Evolutionary conservation across 257 asterid species (phyloP).

Genomic region (Thymus quinquecostatus): DNA sequence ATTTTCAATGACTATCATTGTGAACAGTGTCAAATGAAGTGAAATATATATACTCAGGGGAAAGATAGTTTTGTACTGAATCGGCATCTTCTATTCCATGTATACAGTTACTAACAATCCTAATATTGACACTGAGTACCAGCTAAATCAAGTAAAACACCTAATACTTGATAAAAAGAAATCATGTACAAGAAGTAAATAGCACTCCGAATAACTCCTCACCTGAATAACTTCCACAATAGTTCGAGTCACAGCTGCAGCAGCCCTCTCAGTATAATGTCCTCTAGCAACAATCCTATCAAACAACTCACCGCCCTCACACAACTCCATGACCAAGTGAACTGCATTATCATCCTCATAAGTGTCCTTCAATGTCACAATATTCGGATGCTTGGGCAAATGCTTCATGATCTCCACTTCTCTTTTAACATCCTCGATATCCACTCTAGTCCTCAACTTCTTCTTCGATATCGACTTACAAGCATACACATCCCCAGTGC

Average conservation of each 20-base stretch:
- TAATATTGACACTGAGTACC: slow-evolving; percentile 7
- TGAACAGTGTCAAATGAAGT: neutral
- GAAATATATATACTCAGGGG: neutral
- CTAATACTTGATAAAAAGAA: slow-evolving; percentile 5
- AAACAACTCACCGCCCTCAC: slow-evolving; percentile 74
- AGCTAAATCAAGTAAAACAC: neutral
- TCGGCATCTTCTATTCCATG: neutral
- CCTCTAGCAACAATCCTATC: slow-evolving; percentile 70
- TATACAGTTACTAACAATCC: neutral
- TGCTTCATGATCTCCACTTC: slow-evolving; percentile 72
- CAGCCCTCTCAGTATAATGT: slow-evolving; percentile 73
- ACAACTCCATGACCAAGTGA: slow-evolving; percentile 69
- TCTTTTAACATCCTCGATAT: slow-evolving; percentile 68
- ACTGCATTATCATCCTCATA: slow-evolving; percentile 66
- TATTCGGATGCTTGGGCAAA: slow-evolving; percentile 60
- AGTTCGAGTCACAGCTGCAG: slow-evolving; percentile 61
- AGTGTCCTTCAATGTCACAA: slow-evolving; percentile 59
- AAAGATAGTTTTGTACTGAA: neutral
- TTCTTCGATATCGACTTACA: slow-evolving; percentile 71
- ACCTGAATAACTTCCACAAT: slow-evolving; percentile 68
- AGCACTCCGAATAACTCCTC: slow-evolving; percentile 6
- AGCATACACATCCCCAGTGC: slow-evolving; percentile 46
- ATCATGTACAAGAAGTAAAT: neutral
- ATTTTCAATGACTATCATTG: too few species aligned
- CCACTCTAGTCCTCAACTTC: slow-evolving; percentile 60